Percentiles rank a stretch among this genome's conserved stretches.
These are phyloP conservation scores for Tympanopsis confertula DNA, from an alignment of 2,329 filamentous ascomycete genomes.

Conservation along the genomic window DNA sequence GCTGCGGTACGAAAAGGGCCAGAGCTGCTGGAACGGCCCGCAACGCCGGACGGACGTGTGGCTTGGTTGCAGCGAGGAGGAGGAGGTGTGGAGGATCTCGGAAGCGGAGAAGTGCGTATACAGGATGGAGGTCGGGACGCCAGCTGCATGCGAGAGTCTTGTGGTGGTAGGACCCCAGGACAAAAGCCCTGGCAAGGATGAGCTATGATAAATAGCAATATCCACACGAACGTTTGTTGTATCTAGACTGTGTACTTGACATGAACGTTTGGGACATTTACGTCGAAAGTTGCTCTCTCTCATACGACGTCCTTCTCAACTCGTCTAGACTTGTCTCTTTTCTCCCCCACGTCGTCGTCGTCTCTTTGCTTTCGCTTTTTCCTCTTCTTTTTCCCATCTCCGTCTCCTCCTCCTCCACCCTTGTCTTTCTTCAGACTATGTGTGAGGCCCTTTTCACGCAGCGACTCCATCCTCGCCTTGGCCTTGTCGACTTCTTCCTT, in stretches of 20 bases:
- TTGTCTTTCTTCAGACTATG: conserved; percentile 82
- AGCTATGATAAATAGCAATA: too few species aligned
- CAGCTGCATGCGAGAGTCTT: conserved; percentile 54
- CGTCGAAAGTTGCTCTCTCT: too few species aligned
- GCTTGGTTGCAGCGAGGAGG: conserved; percentile 49
- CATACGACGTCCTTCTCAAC: too few species aligned
- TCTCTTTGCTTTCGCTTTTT: too few species aligned
- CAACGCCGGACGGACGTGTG: conserved; percentile 50
- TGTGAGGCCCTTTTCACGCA: conserved; percentile 62
- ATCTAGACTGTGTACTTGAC: too few species aligned
- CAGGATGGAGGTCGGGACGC: conserved; percentile 53
- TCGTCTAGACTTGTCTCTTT: too few species aligned
- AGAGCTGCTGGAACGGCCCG: conserved; percentile 60
- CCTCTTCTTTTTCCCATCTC: too few species aligned
- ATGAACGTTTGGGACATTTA: too few species aligned
- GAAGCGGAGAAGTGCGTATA: conserved; percentile 65
- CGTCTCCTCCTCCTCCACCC: too few species aligned
- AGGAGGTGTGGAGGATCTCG: conserved; percentile 54
- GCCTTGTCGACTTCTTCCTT: conserved; percentile 61
- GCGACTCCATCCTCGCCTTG: conserved; percentile 50
- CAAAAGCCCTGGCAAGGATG: conserved; percentile 26
- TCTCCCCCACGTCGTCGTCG: too few species aligned
- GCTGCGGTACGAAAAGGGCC: conserved; percentile 50
- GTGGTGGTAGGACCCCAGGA: conserved; percentile 13
- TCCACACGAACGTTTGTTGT: too few species aligned